Conservation (phyloP, 2,329 filamentous ascomycete species). For the Cadophora gregata region DNA sequence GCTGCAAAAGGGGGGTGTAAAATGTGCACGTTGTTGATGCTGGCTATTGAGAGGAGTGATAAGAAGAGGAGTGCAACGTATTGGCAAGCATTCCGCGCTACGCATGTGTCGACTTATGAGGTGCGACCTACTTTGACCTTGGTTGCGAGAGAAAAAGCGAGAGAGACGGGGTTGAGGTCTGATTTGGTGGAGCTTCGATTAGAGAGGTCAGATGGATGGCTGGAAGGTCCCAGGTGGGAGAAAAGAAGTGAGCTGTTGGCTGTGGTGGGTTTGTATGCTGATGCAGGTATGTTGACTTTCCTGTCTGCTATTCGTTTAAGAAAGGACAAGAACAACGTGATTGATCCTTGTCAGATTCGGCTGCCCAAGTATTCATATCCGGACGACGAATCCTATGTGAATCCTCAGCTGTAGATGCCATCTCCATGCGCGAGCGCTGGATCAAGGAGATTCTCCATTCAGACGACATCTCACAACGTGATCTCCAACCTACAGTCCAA, state of each 20-base stretch:
- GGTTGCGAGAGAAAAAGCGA: not conserved
- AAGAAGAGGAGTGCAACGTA: not conserved
- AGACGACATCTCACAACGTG: not conserved
- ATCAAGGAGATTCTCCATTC: slow-evolving; percentile 8
- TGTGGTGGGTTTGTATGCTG: slow-evolving; percentile 14
- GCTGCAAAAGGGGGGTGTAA: slow-evolving; percentile 1
- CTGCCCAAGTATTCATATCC: not conserved
- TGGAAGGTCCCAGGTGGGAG: not conserved
- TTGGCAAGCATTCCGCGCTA: not conserved
- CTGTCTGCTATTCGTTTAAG: not conserved
- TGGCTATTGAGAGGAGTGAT: slow-evolving; percentile 11
- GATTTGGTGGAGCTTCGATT: slow-evolving; percentile 4
- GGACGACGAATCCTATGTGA: slow-evolving; percentile 1
- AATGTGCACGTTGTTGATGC: not conserved
- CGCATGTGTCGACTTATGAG: not conserved
- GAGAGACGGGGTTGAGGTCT: not conserved
- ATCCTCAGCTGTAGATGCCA: not conserved
- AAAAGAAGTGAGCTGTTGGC: slow-evolving; percentile 7
- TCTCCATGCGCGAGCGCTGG: slow-evolving; percentile 8
- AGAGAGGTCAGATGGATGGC: not conserved
- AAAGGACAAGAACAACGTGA: no score
- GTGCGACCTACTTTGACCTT: not conserved
- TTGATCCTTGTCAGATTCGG: not conserved
- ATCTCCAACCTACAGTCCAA: not conserved
- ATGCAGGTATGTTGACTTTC: not conserved